Conservation (phyloP, 345 rosid genomes). For the Nasturtium officinale region DNA sequence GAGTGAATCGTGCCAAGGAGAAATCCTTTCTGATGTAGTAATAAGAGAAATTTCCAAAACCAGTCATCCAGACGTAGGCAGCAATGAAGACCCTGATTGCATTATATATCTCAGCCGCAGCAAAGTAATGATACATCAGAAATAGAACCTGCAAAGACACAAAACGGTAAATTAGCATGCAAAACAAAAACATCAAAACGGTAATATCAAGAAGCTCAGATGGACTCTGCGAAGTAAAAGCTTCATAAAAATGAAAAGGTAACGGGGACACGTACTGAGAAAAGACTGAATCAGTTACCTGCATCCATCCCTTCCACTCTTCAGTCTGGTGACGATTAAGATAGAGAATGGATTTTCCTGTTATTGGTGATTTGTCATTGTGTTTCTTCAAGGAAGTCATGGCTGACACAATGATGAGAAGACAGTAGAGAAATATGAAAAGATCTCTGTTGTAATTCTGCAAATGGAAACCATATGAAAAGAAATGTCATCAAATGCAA, state of each 20-base stretch:
- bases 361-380: constrained; percentile 70
- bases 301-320: constrained; percentile 99
- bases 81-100: constrained; percentile 96
- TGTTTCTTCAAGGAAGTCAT: constrained; percentile 92
- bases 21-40: constrained; percentile 96
- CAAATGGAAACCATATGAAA: constrained; percentile 36
- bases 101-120: constrained; percentile 90
- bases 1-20: constrained; percentile 87
- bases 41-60: constrained; percentile 96
- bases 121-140: constrained; percentile 97
- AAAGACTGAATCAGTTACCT: constrained; percentile 56
- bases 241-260: not conserved
- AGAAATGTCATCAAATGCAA: not conserved
- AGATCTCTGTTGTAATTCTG: constrained; percentile 95
- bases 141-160: constrained; percentile 69
- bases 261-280: not conserved
- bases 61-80: constrained; percentile 99
- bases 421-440: constrained; percentile 86
- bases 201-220: constrained; percentile 16
- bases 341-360: constrained; percentile 78
- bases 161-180: constrained; percentile 14
- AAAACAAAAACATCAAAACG: not conserved
- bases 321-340: constrained; percentile 96
- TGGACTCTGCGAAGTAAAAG: constrained; percentile 1
- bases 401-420: constrained; percentile 80